Base-by-base conservation (phyloP, 768 basidiomycete species). In the Suillus sp. region DNA sequence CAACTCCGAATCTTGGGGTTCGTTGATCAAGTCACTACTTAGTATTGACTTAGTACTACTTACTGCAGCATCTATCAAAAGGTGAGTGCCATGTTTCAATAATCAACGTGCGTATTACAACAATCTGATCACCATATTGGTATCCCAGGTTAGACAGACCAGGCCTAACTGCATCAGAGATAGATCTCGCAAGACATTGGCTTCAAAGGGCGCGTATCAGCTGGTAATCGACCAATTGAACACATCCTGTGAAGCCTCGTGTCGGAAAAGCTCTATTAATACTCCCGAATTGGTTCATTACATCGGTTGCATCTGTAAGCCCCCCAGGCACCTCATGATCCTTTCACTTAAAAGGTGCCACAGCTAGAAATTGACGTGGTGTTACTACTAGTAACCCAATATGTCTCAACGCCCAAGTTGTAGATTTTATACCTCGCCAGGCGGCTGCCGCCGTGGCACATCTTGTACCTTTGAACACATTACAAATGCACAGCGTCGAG, bases 401-500 rank as follows among this genome's bases (percentile, higher is more conserved):
- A 56, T 56, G 55, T 37, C 37, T 56, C 55, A 22, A 14, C 70
- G 66, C 45, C 65, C 56, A 35, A 73, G 70, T 69, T 85, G 84
- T 71, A 71, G 65, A 32, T 84, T 76, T 59, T 75, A 77, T 69
- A 79, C 71, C 68, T 71, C 61, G 8, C 78, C 81, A 9, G 70
- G 76, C 37, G 85, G 86, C 35, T 87, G 86, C 70, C 73, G 76
- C n/a, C 62, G 67, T 42, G 85, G 84, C 55, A 64, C 67, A 14
- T 1, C 86, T 75, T 61, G 37, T 66, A 18, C 79, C 78, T 43
- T 42, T 70, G 2, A 30, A 63, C 10, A 38, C 63, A 4, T 6
- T 53, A 30, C 30, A 53, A 53, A 32, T 34, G 51, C 25, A 37
- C 20, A 50, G 65, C 27, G 38, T 37, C 27, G 38, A 75, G 47